Conservation (phyloP, 768 basidiomycete genomes). For the Lactifluus subvellereus region DNA sequence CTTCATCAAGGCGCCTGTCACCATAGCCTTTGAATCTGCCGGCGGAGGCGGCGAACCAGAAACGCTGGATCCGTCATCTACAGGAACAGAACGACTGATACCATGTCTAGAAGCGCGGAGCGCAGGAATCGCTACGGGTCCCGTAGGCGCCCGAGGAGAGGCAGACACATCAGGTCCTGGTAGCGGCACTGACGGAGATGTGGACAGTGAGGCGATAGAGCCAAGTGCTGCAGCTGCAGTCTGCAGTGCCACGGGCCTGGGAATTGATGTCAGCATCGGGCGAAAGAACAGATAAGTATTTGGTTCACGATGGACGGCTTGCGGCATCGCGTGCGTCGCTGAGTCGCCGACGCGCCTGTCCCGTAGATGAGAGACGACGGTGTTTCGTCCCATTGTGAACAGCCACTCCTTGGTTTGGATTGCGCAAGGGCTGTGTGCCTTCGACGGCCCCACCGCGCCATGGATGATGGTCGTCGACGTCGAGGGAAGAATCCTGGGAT, state of each 20-base stretch:
- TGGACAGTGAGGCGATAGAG: constrained; percentile 40
- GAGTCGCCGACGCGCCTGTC: constrained; percentile 61
- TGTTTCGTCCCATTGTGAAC: constrained; percentile 41
- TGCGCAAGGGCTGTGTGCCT: constrained; percentile 14
- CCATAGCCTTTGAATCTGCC: constrained; percentile 24
- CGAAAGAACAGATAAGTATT: constrained; percentile 1
- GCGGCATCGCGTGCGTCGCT: constrained; percentile 80
- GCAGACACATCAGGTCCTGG: constrained; percentile 26
- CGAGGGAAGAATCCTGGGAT: constrained; percentile 22
- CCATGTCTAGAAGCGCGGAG: not conserved
- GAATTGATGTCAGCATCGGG: constrained; percentile 1
- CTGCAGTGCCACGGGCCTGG: constrained; percentile 35
- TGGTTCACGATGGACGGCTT: constrained; percentile 63
- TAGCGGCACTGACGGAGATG: constrained; percentile 33
- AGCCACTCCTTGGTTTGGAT: constrained; percentile 24
- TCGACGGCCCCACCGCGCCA: constrained; percentile 9
- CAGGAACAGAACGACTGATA: constrained; percentile 15
- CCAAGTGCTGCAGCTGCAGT: constrained; percentile 34
- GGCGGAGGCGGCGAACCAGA: constrained; percentile 16
- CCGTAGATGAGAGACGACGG: constrained; percentile 64
- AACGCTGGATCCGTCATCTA: constrained; percentile 25
- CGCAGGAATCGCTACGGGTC: constrained; percentile 15
- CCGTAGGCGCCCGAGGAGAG: constrained; percentile 23
- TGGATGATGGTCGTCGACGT: constrained; percentile 21
- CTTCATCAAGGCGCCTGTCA: constrained; percentile 31